Evolutionary conservation across 1,284 basidiomycete genomes (phyloP), one percentile per base, ranked within the genome.

Genomic region (Cutaneotrichosporon dermatis): DNA sequence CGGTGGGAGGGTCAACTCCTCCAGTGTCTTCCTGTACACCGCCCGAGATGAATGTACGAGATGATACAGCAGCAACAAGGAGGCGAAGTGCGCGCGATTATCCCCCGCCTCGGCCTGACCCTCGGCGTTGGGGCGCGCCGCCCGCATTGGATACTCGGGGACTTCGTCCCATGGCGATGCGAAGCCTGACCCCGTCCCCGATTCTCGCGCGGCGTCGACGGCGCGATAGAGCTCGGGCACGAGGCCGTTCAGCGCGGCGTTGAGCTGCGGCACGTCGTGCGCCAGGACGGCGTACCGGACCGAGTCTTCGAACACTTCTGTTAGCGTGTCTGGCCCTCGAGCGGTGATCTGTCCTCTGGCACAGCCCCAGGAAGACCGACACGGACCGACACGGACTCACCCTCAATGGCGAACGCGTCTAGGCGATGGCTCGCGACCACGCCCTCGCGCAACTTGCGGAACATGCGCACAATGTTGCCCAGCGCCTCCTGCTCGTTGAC

Each of bases 371-470:
- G n/a, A n/a, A n/a, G n/a, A n/a, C n/a, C n/a, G n/a, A n/a, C n/a
- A n/a, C n/a, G n/a, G n/a, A n/a, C n/a, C n/a, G n/a, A n/a, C n/a
- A n/a, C n/a, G n/a, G n/a, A 61, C 69, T 45, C 52, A 76, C 75
- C 76, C 63, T 76, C 70, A 4, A 77, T 67, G 1, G 77, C 74
- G 51, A 79, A 79, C 0, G 13, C 52, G 63, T 78, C 77, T 3
- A 71, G 61, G 11, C 77, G 64, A 16, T 64, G 51, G 7, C 71
- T 71, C 7, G 77, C 76, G 6, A 77, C 68, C 0, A 79, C 69
- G 0, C 77, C 77, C 64, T 79, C 77, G 40, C 77, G 62, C 15
- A 79, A 62, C 59, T 79, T 79, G 11, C 76, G 69, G 51, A 76
- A 70, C 0, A 76, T 64, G 16, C 74, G 61, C 8, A 78, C 73